A percentile compares a stretch with the other conserved stretches of the same genome.
Evolutionary conservation across 2,329 filamentous ascomycete species (phyloP).

Genomic region (Colletotrichum sp.): DNA sequence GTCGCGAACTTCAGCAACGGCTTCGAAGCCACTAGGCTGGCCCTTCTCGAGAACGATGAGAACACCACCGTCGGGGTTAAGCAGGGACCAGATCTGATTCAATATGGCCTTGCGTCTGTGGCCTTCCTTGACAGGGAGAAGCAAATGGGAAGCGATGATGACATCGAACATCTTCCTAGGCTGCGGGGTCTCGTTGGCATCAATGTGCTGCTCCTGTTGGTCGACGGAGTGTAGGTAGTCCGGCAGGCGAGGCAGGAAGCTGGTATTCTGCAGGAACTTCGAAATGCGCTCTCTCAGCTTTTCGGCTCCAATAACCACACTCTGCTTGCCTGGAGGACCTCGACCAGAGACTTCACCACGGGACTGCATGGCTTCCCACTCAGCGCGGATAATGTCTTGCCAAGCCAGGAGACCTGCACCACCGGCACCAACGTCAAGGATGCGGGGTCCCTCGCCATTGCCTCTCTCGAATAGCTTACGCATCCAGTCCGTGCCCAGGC

Average conservation of each 20-base stretch:
- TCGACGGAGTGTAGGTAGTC: slow-evolving; percentile 76
- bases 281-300: slow-evolving; percentile 78
- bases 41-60: slow-evolving; percentile 91
- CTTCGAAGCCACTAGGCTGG: slow-evolving; percentile 89
- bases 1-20: slow-evolving; percentile 83
- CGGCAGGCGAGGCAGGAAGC: slow-evolving; percentile 89
- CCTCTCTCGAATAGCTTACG: slow-evolving; percentile 62
- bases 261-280: slow-evolving; percentile 82
- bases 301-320: slow-evolving; percentile 80
- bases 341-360: slow-evolving; percentile 41
- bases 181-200: slow-evolving; percentile 59
- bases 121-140: slow-evolving; percentile 78
- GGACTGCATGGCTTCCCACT: slow-evolving; percentile 76
- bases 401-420: slow-evolving; percentile 78
- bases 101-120: slow-evolving; percentile 79
- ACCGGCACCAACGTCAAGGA: slow-evolving; percentile 77
- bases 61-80: slow-evolving; percentile 85
- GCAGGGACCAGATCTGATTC: slow-evolving; percentile 87
- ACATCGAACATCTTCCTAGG: slow-evolving; percentile 84
- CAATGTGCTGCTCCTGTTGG: slow-evolving; percentile 62
- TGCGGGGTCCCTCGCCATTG: slow-evolving; percentile 56
- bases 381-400: slow-evolving; percentile 78
- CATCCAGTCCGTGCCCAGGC: slow-evolving; percentile 75
- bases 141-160: slow-evolving; percentile 84
- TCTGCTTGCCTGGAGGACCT: slow-evolving; percentile 72